Conservation (phyloP, 257 asterid genomes). For the Solanum clarkiae region DNA sequence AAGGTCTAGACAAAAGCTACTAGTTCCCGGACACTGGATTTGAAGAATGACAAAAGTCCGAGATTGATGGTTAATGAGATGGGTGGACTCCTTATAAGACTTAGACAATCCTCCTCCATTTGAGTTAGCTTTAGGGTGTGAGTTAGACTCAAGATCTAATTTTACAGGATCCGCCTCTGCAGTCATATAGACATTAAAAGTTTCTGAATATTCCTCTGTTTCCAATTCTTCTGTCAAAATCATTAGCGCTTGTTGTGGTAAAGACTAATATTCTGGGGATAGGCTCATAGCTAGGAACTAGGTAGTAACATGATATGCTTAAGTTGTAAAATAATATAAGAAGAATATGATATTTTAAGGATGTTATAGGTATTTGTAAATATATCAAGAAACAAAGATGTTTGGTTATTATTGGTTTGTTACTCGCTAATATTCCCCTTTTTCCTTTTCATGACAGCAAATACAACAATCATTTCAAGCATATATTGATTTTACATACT, state of each 20-base stretch:
- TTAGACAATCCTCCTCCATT: too few species aligned
- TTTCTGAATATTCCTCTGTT: background rate
- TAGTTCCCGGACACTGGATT: background rate
- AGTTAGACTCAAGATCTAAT: too few species aligned
- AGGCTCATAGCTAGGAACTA: background rate
- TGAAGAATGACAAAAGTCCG: too few species aligned
- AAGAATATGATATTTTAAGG: background rate
- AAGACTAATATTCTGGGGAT: background rate
- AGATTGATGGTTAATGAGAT: too few species aligned
- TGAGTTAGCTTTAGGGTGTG: too few species aligned
- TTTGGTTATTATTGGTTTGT: background rate
- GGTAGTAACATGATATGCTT: background rate
- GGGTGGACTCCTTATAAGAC: too few species aligned
- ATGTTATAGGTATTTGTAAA: background rate
- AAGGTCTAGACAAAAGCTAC: background rate
- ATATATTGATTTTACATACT: background rate
- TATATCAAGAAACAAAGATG: background rate
- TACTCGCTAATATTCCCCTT: background rate
- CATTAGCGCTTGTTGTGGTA: background rate
- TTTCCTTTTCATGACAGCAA: background rate
- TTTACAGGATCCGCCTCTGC: background rate
- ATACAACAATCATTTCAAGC: background rate
- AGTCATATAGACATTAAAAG: background rate
- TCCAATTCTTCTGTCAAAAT: background rate
- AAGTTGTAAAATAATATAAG: background rate